Conservation (phyloP, 148 eudicot genomes). For the Persicaria tinctoria region DNA sequence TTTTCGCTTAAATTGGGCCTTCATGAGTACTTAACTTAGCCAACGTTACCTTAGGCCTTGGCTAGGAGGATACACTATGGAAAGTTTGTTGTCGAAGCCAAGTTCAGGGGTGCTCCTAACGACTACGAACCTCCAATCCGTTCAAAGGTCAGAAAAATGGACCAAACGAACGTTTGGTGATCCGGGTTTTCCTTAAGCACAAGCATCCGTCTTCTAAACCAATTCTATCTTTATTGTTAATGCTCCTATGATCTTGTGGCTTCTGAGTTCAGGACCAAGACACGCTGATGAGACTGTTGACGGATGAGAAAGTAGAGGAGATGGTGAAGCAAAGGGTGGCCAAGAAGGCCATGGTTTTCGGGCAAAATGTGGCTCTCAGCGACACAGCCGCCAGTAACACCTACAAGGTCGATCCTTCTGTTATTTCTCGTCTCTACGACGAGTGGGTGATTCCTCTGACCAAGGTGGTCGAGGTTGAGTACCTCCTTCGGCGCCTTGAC, state of each 20-base stretch:
- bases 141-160: slow-evolving; percentile 38
- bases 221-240: neutral
- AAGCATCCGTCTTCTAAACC: neutral
- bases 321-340: slow-evolving; percentile 72
- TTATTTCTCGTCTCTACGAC: slow-evolving; percentile 50
- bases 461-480: slow-evolving; percentile 71
- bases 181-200: neutral
- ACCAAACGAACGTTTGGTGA: neutral
- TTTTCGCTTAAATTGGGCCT: neutral
- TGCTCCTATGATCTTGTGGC: neutral
- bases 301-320: slow-evolving; percentile 60
- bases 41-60: slow-evolving; percentile 43
- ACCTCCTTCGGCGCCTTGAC: slow-evolving; percentile 74
- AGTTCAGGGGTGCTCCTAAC: slow-evolving; percentile 50
- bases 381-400: slow-evolving; percentile 18
- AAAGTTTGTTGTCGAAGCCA: slow-evolving; percentile 82
- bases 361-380: slow-evolving; percentile 47
- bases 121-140: slow-evolving; percentile 62
- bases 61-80: slow-evolving; percentile 90
- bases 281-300: slow-evolving; percentile 54
- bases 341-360: slow-evolving; percentile 73
- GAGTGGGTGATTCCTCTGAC: slow-evolving; percentile 94
- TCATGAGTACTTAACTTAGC: neutral
- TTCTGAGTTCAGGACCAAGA: slow-evolving; percentile 48
- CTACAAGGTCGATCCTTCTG: slow-evolving; percentile 59